phyloP scores from a whole-genome alignment of 768 basidiomycete species.

The Daedaleopsis sinensis region DNA sequence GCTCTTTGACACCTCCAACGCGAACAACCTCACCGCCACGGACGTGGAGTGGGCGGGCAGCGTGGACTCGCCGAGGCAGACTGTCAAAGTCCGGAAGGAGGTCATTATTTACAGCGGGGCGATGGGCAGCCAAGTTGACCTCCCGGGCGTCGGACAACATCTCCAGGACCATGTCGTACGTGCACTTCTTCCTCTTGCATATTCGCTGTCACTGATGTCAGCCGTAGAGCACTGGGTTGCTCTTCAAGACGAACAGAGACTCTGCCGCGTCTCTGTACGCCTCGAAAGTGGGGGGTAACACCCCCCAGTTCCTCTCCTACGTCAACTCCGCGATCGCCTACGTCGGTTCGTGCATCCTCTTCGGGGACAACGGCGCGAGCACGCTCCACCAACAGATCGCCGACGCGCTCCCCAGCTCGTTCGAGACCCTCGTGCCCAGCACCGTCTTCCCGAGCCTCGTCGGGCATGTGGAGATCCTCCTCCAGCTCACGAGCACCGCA shows the following conservation, averaged over 20 bases:
- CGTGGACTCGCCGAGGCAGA: constrained; percentile 35
- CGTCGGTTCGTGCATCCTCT: no score
- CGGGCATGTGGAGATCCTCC: constrained; percentile 61
- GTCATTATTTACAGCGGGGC: constrained; percentile 55
- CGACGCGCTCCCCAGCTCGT: constrained; percentile 34
- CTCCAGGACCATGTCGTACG: constrained; percentile 54
- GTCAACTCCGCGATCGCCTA: no score
- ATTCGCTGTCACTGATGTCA: background rate
- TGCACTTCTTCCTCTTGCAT: background rate
- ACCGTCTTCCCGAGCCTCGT: constrained; percentile 42
- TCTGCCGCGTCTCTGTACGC: constrained; percentile 26
- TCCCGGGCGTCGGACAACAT: constrained; percentile 65
- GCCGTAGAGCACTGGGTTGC: constrained; percentile 38
- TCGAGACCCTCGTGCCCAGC: constrained; percentile 45
- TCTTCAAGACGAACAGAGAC: constrained; percentile 40
- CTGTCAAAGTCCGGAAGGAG: no score
- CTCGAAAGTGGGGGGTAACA: background rate
- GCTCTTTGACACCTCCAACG: constrained; percentile 39
- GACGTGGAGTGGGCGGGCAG: constrained; percentile 50
- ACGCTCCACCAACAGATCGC: no score
- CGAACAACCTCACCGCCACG: constrained; percentile 42
- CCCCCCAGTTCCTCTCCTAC: no score
- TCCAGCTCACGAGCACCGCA: constrained; percentile 42
- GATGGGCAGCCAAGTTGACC: constrained; percentile 48
- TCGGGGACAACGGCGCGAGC: no score